A percentile compares a stretch with the other conserved stretches of the same genome.
phyloP scores from a whole-genome alignment of 2,329 filamentous ascomycete species.

The Diaporthe citrichinensis region DNA sequence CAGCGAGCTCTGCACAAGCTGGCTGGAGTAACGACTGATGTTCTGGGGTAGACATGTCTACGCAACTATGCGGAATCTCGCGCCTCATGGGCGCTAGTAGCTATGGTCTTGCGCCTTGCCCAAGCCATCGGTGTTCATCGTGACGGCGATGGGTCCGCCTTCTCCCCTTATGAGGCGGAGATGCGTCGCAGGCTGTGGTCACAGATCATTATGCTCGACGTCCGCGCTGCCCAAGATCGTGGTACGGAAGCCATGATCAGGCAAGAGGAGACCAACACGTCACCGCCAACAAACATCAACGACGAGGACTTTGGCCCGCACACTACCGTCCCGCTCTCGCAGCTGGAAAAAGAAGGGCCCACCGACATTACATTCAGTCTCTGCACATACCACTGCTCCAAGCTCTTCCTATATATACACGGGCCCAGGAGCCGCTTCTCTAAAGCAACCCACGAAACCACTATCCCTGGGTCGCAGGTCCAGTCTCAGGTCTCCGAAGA shows the following conservation, averaged over 20 bases:
- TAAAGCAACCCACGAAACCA: constrained; percentile 38
- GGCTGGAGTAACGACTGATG: background rate
- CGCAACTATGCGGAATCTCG: constrained; percentile 55
- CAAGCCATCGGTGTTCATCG: constrained; percentile 59
- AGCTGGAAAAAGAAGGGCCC: constrained; percentile 49
- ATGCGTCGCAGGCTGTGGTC: constrained; percentile 74
- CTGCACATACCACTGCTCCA: constrained; percentile 57
- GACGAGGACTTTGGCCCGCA: constrained; percentile 64
- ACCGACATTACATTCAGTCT: constrained; percentile 59
- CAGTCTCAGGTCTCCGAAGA: constrained; percentile 52
- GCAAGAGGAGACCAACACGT: constrained; percentile 60
- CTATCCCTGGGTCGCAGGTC: constrained; percentile 1
- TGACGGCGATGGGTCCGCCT: constrained; percentile 55
- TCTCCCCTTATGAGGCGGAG: constrained; percentile 68
- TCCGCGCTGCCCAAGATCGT: constrained; percentile 67
- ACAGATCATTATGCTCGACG: constrained; percentile 74
- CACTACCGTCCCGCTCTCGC: constrained; percentile 51
- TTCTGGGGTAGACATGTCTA: constrained; percentile 51
- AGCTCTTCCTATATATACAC: constrained; percentile 56
- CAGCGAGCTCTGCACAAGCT: background rate
- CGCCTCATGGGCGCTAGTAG: constrained; percentile 58
- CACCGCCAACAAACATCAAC: constrained; percentile 66
- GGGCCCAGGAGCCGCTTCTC: constrained; percentile 49
- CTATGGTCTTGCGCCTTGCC: constrained; percentile 58
- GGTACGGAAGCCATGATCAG: constrained; percentile 62